Base-by-base conservation (phyloP, 2,329 filamentous ascomycete species). In the Cladorrhinum sp. region DNA sequence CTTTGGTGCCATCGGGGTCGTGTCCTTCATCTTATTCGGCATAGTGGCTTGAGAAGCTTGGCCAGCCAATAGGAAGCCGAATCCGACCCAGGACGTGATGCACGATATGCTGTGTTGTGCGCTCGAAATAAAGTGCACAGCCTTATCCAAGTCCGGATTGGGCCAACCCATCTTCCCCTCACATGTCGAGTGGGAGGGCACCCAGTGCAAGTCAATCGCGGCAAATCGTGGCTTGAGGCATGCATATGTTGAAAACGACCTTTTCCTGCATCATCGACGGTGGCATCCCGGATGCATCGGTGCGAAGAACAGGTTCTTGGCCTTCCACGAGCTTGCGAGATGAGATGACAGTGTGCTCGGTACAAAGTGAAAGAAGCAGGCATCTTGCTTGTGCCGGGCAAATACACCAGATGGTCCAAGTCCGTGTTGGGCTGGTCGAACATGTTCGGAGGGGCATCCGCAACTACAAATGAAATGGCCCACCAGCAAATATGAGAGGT, bases 61-160 rank as follows among this genome's bases (percentile, higher is more conserved):
- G 20, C 18, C 54, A 54, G 48, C 66, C 66, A 68, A 68, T 68
- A 57, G 50, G 26, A 64, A 52, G 20, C 16, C 42, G 18, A 20
- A 46, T 21, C 16, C n/a, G 18, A 18, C 42, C 33, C 24, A 52
- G 28, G 49, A 60, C 36, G 46, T 51, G 50, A 61, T 64, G 63
- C 62, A 58, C 61, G 58, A 57, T 56, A 58, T 62, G 58, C 58
- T 58, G 60, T 56, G 42, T 46, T 46, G 54, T 52, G 57, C 30
- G 42, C 63, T 64, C 61, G 56, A 65, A 64, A 66, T 65, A 64
- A 65, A 61, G 33, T 64, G 65, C 66, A 69, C 67, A 69, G 65
- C 67, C 67, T 62, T 65, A 65, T 63, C 61, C 54, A 46, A 21
- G 54, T 50, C 66, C 55, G 50, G 62, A 64, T 65, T 63, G 60